Conservation (phyloP, 768 basidiomycete species). For the Suillus weaverae region DNA sequence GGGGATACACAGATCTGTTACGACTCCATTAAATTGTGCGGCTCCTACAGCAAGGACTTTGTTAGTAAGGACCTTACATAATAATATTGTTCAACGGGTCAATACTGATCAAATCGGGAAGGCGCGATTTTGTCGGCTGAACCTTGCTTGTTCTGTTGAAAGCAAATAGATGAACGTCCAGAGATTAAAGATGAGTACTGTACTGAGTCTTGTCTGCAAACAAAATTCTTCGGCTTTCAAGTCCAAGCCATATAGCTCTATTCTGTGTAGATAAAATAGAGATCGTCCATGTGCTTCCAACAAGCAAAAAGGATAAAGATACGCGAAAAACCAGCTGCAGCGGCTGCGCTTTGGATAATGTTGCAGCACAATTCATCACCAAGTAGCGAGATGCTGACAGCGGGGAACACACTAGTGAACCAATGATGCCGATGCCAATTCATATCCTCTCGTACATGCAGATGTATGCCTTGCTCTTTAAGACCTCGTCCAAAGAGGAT, state of each 20-base stretch:
- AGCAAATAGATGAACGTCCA: not conserved
- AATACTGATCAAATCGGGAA: not conserved
- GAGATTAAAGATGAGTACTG: not conserved
- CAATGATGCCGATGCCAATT: constrained; percentile 5
- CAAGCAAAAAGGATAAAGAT: constrained; percentile 5
- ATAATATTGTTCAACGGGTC: too few species aligned
- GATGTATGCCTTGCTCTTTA: constrained; percentile 89
- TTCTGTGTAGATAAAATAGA: not conserved
- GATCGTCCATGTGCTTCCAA: not conserved
- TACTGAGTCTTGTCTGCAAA: not conserved
- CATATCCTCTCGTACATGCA: constrained; percentile 87
- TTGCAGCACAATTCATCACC: not conserved
- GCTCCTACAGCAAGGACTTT: too few species aligned
- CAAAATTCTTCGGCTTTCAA: not conserved
- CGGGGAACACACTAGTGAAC: not conserved
- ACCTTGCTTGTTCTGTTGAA: not conserved
- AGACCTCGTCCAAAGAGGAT: constrained; percentile 81
- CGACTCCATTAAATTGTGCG: too few species aligned
- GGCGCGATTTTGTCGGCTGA: not conserved
- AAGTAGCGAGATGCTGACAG: not conserved
- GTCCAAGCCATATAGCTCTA: constrained; percentile 2
- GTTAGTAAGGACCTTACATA: too few species aligned
- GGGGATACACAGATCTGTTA: too few species aligned
- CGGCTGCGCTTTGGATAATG: not conserved
- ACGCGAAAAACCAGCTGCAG: not conserved